A percentile compares a stretch with the other conserved stretches of the same genome.
Conservation (phyloP, 495 filamentous ascomycete species). For the Aspergillus saccharolyticus region DNA sequence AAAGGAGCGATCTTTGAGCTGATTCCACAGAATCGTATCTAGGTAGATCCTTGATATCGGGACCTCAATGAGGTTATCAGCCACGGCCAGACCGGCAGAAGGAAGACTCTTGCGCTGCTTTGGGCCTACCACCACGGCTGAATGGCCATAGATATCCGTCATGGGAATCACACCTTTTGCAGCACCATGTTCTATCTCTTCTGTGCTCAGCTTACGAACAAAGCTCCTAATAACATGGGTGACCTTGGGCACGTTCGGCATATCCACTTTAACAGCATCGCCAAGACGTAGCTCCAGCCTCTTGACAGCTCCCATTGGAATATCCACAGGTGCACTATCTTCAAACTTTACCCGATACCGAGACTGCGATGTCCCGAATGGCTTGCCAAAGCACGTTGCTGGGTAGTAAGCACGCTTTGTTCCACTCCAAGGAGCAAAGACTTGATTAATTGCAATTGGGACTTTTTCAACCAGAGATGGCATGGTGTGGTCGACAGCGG, state of each 20-base stretch:
- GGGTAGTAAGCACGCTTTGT: constrained; percentile 46
- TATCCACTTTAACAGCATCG: constrained; percentile 50
- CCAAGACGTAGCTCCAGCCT: constrained; percentile 44
- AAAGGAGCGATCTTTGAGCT: constrained; percentile 42
- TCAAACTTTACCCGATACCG: constrained; percentile 47
- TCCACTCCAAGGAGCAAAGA: constrained; percentile 49
- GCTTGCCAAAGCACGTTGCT: constrained; percentile 44
- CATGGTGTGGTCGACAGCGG: not conserved
- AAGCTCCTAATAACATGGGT: constrained; percentile 45
- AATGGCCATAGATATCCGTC: constrained; percentile 45
- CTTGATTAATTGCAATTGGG: constrained; percentile 40
- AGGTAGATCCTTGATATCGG: constrained; percentile 46
- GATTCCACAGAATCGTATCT: constrained; percentile 46
- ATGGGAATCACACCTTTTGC: constrained; percentile 28
- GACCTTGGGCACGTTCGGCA: constrained; percentile 39
- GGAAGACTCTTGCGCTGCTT: constrained; percentile 47
- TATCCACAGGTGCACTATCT: constrained; percentile 39
- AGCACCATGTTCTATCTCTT: constrained; percentile 27
- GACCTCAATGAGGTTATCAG: constrained; percentile 37
- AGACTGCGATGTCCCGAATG: constrained; percentile 32
- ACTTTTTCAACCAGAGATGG: constrained; percentile 6
- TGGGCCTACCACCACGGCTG: constrained; percentile 35
- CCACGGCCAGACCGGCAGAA: constrained; percentile 22
- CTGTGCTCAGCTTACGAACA: constrained; percentile 32
- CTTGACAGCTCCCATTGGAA: constrained; percentile 39